Base-by-base conservation (phyloP, 352 stramenopile species). In the Plasmopara viticola region DNA sequence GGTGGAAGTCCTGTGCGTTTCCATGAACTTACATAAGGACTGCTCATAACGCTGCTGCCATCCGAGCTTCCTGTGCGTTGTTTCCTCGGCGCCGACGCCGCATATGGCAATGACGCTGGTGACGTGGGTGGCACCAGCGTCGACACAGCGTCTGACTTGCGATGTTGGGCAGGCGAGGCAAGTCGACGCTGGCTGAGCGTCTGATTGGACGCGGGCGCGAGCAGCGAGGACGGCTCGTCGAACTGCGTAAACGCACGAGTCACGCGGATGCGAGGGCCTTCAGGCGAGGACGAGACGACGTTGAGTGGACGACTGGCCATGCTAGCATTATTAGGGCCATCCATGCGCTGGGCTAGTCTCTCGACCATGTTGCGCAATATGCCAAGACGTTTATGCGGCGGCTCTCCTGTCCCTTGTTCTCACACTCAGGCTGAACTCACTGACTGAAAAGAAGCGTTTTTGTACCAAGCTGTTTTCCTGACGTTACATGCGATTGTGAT, bases 181-280 rank as follows among this genome's bases (percentile, higher is more conserved):
- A 87, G 66, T 9, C 66, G 51, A 12, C 68, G 74, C 58, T 84
- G 75, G 53, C 85, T 72, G n/a, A 86, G 56, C 7, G 71, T 85
- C 59, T 86, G 86, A 39, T 60, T 53, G 9, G 42, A 53, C 34
- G 37, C 12, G 17, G 67, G 49, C 35, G 58, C 51, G 15, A 66
- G 48, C 9, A 73, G 53, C 38, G 58, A 70, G 9, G 67, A 20
- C 15, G 72, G 68, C 41, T 79, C 68, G 31, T 88, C 70, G 34
- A 86, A 71, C 59, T 88, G 74, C 29, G 78, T 81, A 64, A 88
- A 88, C 13, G 78, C 78, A 56, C 78, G 72, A 9, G 51, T 62
- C 28, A 66, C 58, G 53, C 72, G 69, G 44, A 69, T 56, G 12
- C 56, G 59, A 17, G 54, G 49, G 12, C 2, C 34, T 38, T 49